These are phyloP conservation scores for Naganishia friedmannii DNA, from an alignment of 768 basidiomycete species.

Conservation along the genomic window DNA sequence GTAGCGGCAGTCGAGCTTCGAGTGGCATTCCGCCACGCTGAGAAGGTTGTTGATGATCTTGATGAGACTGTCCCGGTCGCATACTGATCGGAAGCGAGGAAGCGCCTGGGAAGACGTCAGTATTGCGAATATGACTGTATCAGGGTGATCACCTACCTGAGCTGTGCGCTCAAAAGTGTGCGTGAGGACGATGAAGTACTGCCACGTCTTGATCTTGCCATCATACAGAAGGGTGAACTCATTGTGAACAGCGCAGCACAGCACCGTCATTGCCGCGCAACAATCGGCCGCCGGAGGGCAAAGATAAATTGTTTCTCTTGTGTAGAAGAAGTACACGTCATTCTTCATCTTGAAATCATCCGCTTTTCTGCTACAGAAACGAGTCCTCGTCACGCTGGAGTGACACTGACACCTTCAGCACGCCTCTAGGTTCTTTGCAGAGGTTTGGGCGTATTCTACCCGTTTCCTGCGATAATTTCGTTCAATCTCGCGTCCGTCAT, in stretches of 20 bases:
- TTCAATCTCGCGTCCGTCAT: too few relatives aligned
- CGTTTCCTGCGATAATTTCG: too few relatives aligned
- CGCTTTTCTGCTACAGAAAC: too few relatives aligned
- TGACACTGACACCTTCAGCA: too few relatives aligned
- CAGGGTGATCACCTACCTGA: background rate
- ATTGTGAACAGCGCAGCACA: background rate
- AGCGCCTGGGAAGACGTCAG: background rate
- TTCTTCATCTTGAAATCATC: too few relatives aligned
- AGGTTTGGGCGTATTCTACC: too few relatives aligned
- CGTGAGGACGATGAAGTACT: background rate
- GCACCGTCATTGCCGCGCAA: background rate
- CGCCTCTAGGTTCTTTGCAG: too few relatives aligned
- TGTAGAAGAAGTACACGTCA: too few relatives aligned
- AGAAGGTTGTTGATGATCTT: background rate
- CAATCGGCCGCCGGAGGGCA: too few relatives aligned
- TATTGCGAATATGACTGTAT: background rate
- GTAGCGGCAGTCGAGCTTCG: background rate
- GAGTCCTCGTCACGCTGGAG: too few relatives aligned
- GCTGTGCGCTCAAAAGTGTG: background rate
- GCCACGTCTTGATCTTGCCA: background rate
- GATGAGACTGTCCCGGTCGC: background rate
- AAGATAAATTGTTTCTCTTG: too few relatives aligned
- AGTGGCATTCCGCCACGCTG: constrained; percentile 12
- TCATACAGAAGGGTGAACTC: background rate
- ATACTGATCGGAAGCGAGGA: background rate